Percentiles rank a stretch among this genome's conserved stretches.
Evolutionary conservation across 2,329 filamentous ascomycete species (phyloP).

Genomic region (Xylaria sp.): DNA sequence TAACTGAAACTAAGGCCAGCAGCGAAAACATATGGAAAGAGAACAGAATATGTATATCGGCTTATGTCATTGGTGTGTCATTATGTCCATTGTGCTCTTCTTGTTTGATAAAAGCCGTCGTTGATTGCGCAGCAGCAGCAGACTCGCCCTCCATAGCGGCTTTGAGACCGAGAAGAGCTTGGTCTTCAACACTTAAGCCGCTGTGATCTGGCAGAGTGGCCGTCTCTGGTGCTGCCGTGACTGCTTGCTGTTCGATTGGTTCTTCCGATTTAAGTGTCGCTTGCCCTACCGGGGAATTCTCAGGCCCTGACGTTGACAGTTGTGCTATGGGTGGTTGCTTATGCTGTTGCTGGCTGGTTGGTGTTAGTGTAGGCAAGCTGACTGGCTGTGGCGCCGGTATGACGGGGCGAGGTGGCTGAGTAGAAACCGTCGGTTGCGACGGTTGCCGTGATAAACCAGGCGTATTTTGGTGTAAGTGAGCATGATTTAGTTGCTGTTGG

Average conservation of each 20-base stretch:
- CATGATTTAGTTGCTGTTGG: constrained; percentile 38
- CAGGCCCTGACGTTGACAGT: constrained; percentile 24
- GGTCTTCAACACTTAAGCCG: constrained; percentile 45
- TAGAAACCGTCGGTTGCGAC: constrained; percentile 33
- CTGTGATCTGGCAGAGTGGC: constrained; percentile 35
- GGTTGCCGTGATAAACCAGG: constrained; percentile 39
- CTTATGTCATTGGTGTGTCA: constrained; percentile 18
- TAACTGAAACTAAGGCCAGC: background rate
- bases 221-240: constrained; percentile 12
- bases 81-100: constrained; percentile 20
- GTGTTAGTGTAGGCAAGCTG: constrained; percentile 44
- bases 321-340: constrained; percentile 14
- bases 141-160: constrained; percentile 43
- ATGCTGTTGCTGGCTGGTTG: constrained; percentile 39
- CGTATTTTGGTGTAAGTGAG: constrained; percentile 40
- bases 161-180: constrained; percentile 44
- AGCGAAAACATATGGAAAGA: background rate
- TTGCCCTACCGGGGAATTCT: constrained; percentile 22
- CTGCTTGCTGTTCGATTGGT: constrained; percentile 25
- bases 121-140: constrained; percentile 24
- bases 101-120: constrained; percentile 34
- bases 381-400: constrained; percentile 48
- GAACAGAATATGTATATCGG: background rate
- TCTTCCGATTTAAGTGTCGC: constrained; percentile 18
- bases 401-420: constrained; percentile 42